Evolutionary conservation across 176 grass and related monocot genomes (phyloP), one percentile per base, ranked within the genome.

Genomic region (Pharus latifolius): DNA sequence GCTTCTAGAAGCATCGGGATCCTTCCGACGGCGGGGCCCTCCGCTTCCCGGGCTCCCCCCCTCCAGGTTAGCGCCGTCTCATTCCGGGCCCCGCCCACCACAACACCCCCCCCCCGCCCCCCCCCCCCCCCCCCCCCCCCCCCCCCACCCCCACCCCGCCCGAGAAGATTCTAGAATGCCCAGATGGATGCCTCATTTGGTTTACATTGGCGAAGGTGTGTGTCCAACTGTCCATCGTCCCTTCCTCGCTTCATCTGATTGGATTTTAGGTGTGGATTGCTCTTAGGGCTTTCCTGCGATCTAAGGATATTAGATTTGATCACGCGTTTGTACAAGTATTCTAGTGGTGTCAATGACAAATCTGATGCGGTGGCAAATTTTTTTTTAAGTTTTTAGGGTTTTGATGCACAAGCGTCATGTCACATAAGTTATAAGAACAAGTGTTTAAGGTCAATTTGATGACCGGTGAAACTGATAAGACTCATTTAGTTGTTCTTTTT

Each of bases 1-100:
- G 49, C 48, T 7, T n/a, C 45, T 6, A 35, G 73, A 76, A 65
- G 24, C 74, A 56, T 67, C 74, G 31, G 37, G 73, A 54, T n/a
- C n/a, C n/a, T n/a, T n/a, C n/a, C n/a, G n/a, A 65, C 2, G 57
- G 58, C 16, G 7, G 57, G 22, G 3, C 14, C 49, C 15, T 16
- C 10, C n/a, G 12, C 22, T n/a, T 45, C 69, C 67, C 73, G 17
- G 6, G 28, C 28, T 16, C 59, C 18, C 13, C 10, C 27, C 49
- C 6, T 1, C 29, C 12, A 1, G 16, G 3, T 29, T 3, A 31
- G 1, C 33, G 2, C 16, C 10, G 0, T 12, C 7, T 10, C 53
- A 0, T 42, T 7, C 7, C 0, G 4, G 3, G 22, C 16, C 15
- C 12, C 0, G 11, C 32, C 16, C 28, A 25, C 35, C 34, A 24